A percentile compares a stretch with the other conserved stretches of the same genome.
phyloP scores from a whole-genome alignment of 2,329 filamentous ascomycete genomes.

The Fusarium hainanense region DNA sequence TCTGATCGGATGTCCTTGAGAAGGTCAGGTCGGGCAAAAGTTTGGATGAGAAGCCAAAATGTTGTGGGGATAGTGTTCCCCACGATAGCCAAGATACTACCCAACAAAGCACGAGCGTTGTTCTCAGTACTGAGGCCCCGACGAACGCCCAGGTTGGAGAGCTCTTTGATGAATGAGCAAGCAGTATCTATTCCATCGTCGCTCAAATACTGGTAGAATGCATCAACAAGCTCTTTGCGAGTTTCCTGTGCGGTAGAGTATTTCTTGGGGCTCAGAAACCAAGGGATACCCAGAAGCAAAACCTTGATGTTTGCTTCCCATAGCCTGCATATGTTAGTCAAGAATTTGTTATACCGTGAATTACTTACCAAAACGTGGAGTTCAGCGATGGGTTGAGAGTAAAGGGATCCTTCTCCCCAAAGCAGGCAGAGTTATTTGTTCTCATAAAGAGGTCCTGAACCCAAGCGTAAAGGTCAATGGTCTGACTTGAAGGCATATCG shows the following conservation, averaged over 20 bases:
- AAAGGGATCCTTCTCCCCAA: conserved; percentile 35
- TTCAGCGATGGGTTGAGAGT: conserved; percentile 10
- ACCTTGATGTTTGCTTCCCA: conserved; percentile 39
- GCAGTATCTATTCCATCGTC: conserved; percentile 20
- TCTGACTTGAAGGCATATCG: conserved; percentile 8
- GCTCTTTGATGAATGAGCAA: conserved; percentile 34
- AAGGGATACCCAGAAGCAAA: conserved; percentile 26
- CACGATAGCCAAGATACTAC: conserved; percentile 34
- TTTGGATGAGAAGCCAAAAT: conserved; percentile 27
- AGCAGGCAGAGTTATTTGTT: conserved; percentile 38
- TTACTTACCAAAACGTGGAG: conserved; percentile 26
- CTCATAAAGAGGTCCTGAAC: conserved; percentile 34
- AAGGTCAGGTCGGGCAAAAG: conserved; percentile 21
- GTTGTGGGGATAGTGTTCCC: conserved; percentile 38
- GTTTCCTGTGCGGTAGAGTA: conserved; percentile 13
- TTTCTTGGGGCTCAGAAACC: conserved; percentile 32
- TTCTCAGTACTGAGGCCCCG: conserved; percentile 36
- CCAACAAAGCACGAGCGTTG: conserved; percentile 35
- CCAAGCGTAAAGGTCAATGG: conserved; percentile 30
- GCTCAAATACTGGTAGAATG: conserved; percentile 23
- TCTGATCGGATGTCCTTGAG: conserved; percentile 17
- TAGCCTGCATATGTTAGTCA: neutral
- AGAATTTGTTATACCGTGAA: rapidly evolving
- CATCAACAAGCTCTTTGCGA: conserved; percentile 26
- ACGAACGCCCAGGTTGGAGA: conserved; percentile 21